phyloP scores from a whole-genome alignment of 2,329 filamentous ascomycete species.

The Monilinia polystroma region DNA sequence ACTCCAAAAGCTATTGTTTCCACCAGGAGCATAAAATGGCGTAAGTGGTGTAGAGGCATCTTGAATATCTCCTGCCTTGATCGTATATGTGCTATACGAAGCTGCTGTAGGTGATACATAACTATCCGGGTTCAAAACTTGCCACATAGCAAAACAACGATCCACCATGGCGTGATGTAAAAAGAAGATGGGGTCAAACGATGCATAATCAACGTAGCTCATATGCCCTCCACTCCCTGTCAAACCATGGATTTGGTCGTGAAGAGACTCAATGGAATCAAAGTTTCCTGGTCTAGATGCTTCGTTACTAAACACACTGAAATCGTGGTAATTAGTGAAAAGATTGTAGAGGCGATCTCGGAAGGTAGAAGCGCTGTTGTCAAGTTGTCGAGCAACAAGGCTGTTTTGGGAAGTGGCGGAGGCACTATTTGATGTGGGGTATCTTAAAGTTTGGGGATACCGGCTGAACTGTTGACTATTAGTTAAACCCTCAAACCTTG shows the following conservation, averaged over 20 bases:
- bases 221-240: slow-evolving; percentile 52
- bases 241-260: slow-evolving; percentile 64
- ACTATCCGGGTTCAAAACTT: slow-evolving; percentile 44
- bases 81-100: slow-evolving; percentile 41
- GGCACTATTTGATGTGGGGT: slow-evolving; percentile 45
- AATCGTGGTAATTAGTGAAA: slow-evolving; percentile 66
- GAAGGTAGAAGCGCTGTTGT: slow-evolving; percentile 53
- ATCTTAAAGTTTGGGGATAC: slow-evolving; percentile 61
- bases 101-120: slow-evolving; percentile 40
- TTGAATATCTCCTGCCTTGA: slow-evolving; percentile 26
- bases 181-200: slow-evolving; percentile 51
- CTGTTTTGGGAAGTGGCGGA: slow-evolving; percentile 59
- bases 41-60: slow-evolving; percentile 42
- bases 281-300: slow-evolving; percentile 50
- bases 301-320: slow-evolving; percentile 68
- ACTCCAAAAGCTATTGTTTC: slow-evolving; percentile 46
- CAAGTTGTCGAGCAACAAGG: slow-evolving; percentile 52
- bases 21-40: slow-evolving; percentile 42
- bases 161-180: slow-evolving; percentile 59
- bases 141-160: slow-evolving; percentile 56
- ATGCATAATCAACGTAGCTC: slow-evolving; percentile 45
- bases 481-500: slow-evolving; percentile 2
- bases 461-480: slow-evolving; percentile 50
- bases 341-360: slow-evolving; percentile 66
- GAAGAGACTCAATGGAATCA: slow-evolving; percentile 65